Evolutionary conservation across 306 rosid species (phyloP).

Genomic region (Vicia faba): DNA sequence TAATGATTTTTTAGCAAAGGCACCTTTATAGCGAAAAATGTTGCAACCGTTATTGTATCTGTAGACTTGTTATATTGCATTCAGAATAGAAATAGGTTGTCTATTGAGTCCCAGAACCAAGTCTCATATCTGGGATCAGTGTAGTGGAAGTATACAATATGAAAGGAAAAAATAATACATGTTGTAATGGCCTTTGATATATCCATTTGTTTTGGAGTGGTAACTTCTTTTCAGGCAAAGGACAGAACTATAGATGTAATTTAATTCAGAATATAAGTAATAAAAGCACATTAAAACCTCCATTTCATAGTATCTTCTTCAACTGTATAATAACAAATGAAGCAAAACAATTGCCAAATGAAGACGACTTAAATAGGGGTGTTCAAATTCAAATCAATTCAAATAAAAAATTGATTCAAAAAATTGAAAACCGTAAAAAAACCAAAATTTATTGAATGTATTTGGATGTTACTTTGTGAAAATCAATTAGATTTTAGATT

Average conservation of each 20-base stretch:
- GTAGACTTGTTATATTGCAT: slow-evolving; percentile 8
- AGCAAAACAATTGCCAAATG: background rate
- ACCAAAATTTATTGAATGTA: no score
- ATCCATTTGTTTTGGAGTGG: slow-evolving; percentile 18
- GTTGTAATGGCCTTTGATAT: slow-evolving; percentile 17
- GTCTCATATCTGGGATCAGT: slow-evolving; percentile 14
- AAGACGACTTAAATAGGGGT: no score
- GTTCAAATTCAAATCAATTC: no score
- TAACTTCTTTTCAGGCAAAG: slow-evolving; percentile 43
- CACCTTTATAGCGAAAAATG: slow-evolving; percentile 51
- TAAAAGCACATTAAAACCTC: slow-evolving; percentile 27
- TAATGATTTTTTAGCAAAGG: slow-evolving; percentile 81
- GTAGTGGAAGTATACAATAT: slow-evolving; percentile 9
- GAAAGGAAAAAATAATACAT: background rate
- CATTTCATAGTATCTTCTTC: background rate
- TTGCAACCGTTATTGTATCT: slow-evolving; percentile 38
- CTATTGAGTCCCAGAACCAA: slow-evolving; percentile 39
- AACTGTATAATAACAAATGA: background rate
- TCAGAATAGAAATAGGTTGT: slow-evolving; percentile 33
- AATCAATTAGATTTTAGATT: no score
- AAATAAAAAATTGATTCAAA: no score
- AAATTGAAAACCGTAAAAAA: no score
- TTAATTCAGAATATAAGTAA: slow-evolving; percentile 23
- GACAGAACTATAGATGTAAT: slow-evolving; percentile 38
- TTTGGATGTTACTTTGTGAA: no score